Evolutionary conservation across 2,329 filamentous ascomycete species (phyloP).

Genomic region (Penicillium sp.): DNA sequence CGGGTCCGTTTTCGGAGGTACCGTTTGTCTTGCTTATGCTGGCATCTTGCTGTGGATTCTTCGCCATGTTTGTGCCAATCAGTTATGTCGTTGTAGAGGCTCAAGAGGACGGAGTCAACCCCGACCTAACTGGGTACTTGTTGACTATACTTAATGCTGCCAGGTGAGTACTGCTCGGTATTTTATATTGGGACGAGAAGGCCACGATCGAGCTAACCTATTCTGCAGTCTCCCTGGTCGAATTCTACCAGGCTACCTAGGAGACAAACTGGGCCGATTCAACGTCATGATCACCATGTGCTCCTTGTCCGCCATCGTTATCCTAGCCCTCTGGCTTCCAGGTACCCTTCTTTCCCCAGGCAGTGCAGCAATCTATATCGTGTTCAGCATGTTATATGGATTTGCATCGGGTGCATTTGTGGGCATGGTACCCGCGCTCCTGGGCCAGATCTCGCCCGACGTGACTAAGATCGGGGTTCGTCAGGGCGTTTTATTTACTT

Average conservation of each 20-base stretch:
- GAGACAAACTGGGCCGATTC: constrained; percentile 45
- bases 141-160: constrained; percentile 45
- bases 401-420: constrained; percentile 67
- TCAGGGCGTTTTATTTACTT: constrained; percentile 62
- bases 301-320: constrained; percentile 26
- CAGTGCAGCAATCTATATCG: constrained; percentile 57
- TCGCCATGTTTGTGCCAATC: constrained; percentile 61
- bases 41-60: constrained; percentile 57
- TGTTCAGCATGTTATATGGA: constrained; percentile 65
- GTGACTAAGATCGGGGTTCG: constrained; percentile 67
- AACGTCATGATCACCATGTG: constrained; percentile 8
- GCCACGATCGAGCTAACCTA: constrained; percentile 24
- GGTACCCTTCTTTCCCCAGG: constrained; percentile 41
- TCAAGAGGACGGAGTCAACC: constrained; percentile 49
- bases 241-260: constrained; percentile 55
- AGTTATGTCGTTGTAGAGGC: constrained; percentile 53
- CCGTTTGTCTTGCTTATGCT: constrained; percentile 47
- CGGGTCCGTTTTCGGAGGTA: constrained; percentile 49
- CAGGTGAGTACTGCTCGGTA: background rate
- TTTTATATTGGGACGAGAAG: background rate
- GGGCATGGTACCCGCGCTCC: constrained; percentile 60
- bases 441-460: constrained; percentile 66
- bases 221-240: constrained; percentile 58
- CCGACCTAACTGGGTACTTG: constrained; percentile 52
- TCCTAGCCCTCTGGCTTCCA: constrained; percentile 22